These are phyloP conservation scores for Daedaleopsis sinensis DNA, from an alignment of 768 basidiomycete genomes.

Conservation along the genomic window DNA sequence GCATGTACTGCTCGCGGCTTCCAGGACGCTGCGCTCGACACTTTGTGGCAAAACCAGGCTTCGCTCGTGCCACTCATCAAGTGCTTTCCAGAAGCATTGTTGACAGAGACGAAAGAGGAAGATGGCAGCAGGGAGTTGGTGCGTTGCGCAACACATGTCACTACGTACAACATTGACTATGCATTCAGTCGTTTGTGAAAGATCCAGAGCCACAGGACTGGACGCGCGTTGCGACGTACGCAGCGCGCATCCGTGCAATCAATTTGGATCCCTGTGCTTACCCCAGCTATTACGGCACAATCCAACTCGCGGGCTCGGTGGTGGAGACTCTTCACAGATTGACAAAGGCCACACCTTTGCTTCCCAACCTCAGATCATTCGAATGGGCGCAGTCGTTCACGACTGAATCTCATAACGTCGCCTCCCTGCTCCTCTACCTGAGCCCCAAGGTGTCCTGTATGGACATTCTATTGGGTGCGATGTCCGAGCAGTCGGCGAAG, in stretches of 20 bases:
- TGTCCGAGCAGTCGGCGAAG: neutral
- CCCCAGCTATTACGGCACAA: neutral
- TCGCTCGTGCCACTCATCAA: constrained; percentile 9
- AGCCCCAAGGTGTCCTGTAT: constrained; percentile 8
- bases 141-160: neutral
- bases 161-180: neutral
- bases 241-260: constrained; percentile 4
- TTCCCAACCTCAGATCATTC: constrained; percentile 16
- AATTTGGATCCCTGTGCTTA: neutral
- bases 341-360: neutral
- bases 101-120: neutral
- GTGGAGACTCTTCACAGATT: neutral
- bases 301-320: neutral
- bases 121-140: constrained; percentile 1
- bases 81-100: constrained; percentile 7
- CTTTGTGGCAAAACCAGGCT: constrained; percentile 10
- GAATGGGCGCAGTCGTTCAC: neutral
- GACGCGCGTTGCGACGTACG: constrained; percentile 14
- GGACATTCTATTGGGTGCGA: neutral
- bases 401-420: constrained; percentile 1
- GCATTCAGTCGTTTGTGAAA: neutral
- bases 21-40: constrained; percentile 15
- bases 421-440: constrained; percentile 9
- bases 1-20: constrained; percentile 14
- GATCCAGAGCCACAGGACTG: constrained; percentile 12